Evolutionary conservation across 139 green algal genomes (phyloP).

Genomic region (Closterium sp.): DNA sequence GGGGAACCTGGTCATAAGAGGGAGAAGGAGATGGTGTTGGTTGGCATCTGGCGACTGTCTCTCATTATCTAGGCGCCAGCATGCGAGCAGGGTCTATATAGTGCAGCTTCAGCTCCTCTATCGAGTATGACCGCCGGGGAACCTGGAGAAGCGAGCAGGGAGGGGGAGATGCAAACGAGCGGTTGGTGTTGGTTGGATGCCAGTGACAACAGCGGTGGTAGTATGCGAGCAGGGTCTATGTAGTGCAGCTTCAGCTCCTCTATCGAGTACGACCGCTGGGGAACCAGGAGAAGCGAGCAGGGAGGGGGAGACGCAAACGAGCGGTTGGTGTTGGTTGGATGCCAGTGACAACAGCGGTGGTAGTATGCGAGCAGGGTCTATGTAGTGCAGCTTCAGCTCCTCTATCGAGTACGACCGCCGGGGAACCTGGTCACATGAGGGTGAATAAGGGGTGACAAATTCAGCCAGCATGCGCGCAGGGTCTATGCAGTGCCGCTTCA

Average conservation of each 20-base stretch:
- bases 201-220: too few species aligned
- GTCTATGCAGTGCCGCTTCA: too few species aligned
- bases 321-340: neutral
- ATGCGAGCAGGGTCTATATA: too few species aligned
- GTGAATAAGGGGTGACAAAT: too few species aligned
- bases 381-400: too few species aligned
- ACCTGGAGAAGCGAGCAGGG: conserved; percentile 2
- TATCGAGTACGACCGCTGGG: conserved; percentile 40
- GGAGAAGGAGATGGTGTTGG: neutral
- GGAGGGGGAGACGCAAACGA: neutral
- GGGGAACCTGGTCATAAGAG: conserved; percentile 30
- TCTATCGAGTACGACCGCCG: conserved; percentile 37
- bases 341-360: too few species aligned
- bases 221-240: too few species aligned
- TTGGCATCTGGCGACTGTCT: neutral
- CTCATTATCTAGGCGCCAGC: neutral
- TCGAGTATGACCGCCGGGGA: conserved; percentile 45
- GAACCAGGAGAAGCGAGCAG: conserved; percentile 11
- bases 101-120: too few species aligned
- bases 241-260: too few species aligned
- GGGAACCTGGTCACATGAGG: conserved; percentile 31
- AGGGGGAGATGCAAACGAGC: neutral
- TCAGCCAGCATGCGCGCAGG: neutral
- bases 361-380: neutral
- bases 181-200: neutral